Evolutionary conservation across 192 early-diverging fungal genomes (phyloP), one percentile per base, ranked within the genome.

Genomic region (Podila epigama): DNA sequence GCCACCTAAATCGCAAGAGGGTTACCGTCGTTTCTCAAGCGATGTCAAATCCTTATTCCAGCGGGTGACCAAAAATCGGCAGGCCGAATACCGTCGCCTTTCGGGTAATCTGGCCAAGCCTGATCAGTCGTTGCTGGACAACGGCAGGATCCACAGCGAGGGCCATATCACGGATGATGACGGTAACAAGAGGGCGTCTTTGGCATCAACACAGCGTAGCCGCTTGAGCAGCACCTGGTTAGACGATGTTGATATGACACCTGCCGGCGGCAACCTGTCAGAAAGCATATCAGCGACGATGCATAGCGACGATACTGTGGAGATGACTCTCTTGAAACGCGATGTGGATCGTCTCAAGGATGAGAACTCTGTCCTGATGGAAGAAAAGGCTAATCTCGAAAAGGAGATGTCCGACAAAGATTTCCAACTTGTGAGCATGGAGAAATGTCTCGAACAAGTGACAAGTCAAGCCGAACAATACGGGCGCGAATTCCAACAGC

Each of bases 41-140:
- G 73, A 77, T 32, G 68, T 77, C 53, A 77, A 77, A 15, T 77
- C 73, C 20, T 51, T 77, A 13, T 58, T 77, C 16, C 73, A 77
- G 25, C 60, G 73, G 11, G 73, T 77, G 6, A 63, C 61, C 44
- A 68, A 68, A 33, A 53, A 54, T 3, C 52, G 73, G 10, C 66
- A 77, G 25, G 73, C 73, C 3, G 73, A 77, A 39, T 77, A 77
- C 51, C 66, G 73, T 1, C 36, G 73, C 39, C 50, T 77, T 3
- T 77, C 73, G 8, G 73, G 73, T 0, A 77, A 68, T 40, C 42
- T 68, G n/a, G 55, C 54, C 31, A 63, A 41, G 15, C 31, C 60
- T 1, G 61, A 66, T 20, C 28, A 40, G 1, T 32, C 35, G 13
- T 33, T 65, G n/a, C 18, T 62, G 36, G 70, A 72, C 22, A 20